Conservation (phyloP, 257 asterid genomes). For the Nicotiana tomentosiformis region DNA sequence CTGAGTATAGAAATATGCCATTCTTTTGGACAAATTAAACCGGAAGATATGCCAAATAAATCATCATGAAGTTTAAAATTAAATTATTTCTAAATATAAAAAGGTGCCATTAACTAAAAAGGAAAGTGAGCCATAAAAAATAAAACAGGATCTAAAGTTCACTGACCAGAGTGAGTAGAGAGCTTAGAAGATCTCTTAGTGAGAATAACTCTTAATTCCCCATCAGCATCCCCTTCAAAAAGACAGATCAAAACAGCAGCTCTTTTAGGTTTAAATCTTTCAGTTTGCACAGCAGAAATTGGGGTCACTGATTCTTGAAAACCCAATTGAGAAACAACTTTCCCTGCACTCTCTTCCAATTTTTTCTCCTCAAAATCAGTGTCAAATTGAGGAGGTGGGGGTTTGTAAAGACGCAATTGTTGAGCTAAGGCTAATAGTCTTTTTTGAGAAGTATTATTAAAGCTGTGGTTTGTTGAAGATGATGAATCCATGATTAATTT, state of each 20-base stretch:
- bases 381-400: slow-evolving; percentile 37
- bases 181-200: slow-evolving; percentile 81
- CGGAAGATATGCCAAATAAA: too few species aligned
- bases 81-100: background rate
- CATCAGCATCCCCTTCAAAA: slow-evolving; percentile 72
- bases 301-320: slow-evolving; percentile 75
- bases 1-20: too few species aligned
- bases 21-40: too few species aligned
- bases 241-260: slow-evolving; percentile 94
- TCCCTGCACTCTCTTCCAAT: slow-evolving; percentile 59
- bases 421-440: slow-evolving; percentile 56
- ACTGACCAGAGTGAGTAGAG: slow-evolving; percentile 90
- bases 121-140: background rate
- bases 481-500: background rate
- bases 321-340: slow-evolving; percentile 79
- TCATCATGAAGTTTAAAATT: too few species aligned
- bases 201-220: slow-evolving; percentile 77
- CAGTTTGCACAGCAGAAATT: slow-evolving; percentile 29
- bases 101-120: background rate
- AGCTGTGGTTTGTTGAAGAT: background rate
- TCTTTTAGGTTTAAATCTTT: slow-evolving; percentile 62
- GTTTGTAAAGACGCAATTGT: slow-evolving; percentile 68
- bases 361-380: slow-evolving; percentile 48
- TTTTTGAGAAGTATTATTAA: background rate
- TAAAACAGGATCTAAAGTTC: background rate